Conservation (phyloP, 2,329 filamentous ascomycete species). For the Metarhizium album region DNA sequence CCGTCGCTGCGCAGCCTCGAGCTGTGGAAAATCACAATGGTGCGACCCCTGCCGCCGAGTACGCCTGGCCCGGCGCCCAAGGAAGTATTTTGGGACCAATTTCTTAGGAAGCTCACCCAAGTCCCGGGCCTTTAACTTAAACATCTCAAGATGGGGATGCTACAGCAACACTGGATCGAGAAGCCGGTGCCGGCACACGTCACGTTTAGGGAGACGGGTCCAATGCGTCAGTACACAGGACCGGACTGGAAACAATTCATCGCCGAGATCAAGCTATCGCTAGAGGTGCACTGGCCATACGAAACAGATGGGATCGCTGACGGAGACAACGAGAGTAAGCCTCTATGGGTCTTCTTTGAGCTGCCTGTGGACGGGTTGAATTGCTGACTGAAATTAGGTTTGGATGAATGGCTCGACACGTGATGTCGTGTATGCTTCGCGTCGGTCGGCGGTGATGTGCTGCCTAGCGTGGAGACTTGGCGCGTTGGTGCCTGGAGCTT, state of each 20-base stretch:
- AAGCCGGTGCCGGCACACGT: slow-evolving; percentile 6
- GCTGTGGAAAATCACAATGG: slow-evolving; percentile 32
- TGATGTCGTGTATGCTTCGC: no score
- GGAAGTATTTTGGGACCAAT: slow-evolving; percentile 26
- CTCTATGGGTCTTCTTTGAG: no score
- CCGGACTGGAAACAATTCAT: slow-evolving; percentile 5
- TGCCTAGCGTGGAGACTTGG: no score
- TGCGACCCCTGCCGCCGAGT: slow-evolving; percentile 6
- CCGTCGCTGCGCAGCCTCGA: slow-evolving; percentile 31
- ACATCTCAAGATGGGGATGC: slow-evolving; percentile 20
- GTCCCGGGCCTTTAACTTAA: slow-evolving; percentile 22
- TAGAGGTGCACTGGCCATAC: slow-evolving; percentile 2
- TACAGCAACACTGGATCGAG: slow-evolving; percentile 16
- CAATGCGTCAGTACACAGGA: slow-evolving; percentile 13
- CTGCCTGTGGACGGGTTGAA: no score
- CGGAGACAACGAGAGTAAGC: background rate
- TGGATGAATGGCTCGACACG: background rate
- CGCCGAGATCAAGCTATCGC: slow-evolving; percentile 15
- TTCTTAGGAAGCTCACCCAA: slow-evolving; percentile 25
- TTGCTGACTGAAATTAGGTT: no score
- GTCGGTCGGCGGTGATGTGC: no score
- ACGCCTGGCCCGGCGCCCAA: background rate
- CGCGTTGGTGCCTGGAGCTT: background rate
- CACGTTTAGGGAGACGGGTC: slow-evolving; percentile 5
- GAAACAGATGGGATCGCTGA: background rate